Conservation (phyloP, 371 early-diverging fungal species). For the Smittium culicis region DNA sequence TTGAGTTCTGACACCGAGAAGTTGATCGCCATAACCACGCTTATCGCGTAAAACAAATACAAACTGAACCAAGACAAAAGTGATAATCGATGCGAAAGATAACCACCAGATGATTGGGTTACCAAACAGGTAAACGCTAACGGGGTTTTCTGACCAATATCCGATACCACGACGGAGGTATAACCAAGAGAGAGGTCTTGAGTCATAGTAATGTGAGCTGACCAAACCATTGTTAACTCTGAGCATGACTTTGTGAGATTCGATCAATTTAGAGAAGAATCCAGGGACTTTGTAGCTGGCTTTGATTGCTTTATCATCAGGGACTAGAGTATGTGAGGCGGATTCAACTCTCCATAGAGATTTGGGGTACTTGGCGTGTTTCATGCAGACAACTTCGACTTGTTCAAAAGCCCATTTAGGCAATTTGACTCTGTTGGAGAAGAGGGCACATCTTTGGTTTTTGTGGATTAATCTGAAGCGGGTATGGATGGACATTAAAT, state of each 20-base stretch:
- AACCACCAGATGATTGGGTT: slow-evolving; percentile 91
- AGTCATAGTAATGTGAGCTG: slow-evolving; percentile 74
- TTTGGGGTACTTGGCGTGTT: slow-evolving; percentile 43
- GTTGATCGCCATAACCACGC: slow-evolving; percentile 56
- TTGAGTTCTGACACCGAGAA: slow-evolving; percentile 32
- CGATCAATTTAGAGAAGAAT: slow-evolving; percentile 65
- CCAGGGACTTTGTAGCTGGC: slow-evolving; percentile 31
- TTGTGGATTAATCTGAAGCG: slow-evolving; percentile 57
- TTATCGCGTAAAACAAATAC: slow-evolving; percentile 49
- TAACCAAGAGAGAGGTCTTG: slow-evolving; percentile 72
- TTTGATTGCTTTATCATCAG: slow-evolving; percentile 16
- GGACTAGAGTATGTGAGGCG: slow-evolving; percentile 15
- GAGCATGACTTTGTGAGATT: slow-evolving; percentile 72
- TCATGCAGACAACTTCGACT: slow-evolving; percentile 73
- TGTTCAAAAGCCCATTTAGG: slow-evolving; percentile 98
- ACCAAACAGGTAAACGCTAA: slow-evolving; percentile 88
- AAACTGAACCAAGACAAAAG: slow-evolving; percentile 44
- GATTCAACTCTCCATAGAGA: slow-evolving; percentile 43
- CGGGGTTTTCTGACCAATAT: slow-evolving; percentile 61
- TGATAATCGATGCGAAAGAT: slow-evolving; percentile 44
- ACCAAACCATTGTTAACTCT: slow-evolving; percentile 63
- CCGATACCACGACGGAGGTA: slow-evolving; percentile 70
- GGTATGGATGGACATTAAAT: slow-evolving; percentile 46
- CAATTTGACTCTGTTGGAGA: slow-evolving; percentile 58
- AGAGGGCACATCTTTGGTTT: slow-evolving; percentile 59